phyloP scores from a whole-genome alignment of 73 alveolate species.

The Paramecium tetraurelia region DNA sequence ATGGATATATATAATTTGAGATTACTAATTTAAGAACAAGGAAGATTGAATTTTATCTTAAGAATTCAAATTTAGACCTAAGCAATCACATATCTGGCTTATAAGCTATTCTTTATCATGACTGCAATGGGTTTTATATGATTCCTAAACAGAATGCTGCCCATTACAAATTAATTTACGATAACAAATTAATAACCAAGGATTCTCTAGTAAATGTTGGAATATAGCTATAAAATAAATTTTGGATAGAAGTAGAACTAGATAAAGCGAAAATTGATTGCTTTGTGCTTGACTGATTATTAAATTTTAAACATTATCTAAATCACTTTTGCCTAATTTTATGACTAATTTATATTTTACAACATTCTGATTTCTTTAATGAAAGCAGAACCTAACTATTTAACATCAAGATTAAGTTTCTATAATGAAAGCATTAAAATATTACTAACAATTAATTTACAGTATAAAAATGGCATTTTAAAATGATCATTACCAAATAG shows the following conservation, averaged over 20 bases:
- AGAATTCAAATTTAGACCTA: background rate
- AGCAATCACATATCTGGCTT: background rate
- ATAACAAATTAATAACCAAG: background rate
- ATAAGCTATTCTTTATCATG: background rate
- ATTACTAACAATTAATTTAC: too few species aligned
- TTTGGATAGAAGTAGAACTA: background rate
- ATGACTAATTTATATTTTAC: too few species aligned
- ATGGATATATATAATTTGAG: background rate
- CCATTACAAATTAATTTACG: background rate
- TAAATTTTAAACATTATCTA: background rate
- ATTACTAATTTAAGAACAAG: background rate
- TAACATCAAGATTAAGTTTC: too few species aligned
- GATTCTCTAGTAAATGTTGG: background rate
- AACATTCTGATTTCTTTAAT: too few species aligned
- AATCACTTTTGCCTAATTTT: too few species aligned
- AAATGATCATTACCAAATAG: too few species aligned
- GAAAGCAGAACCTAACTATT: too few species aligned
- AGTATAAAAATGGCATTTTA: too few species aligned
- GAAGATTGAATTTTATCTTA: background rate
- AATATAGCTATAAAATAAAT: background rate
- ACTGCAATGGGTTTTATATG: background rate
- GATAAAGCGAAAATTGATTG: background rate
- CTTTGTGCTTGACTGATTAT: background rate
- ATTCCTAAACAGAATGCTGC: background rate
- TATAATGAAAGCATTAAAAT: too few species aligned